Evolutionary conservation across 768 basidiomycete genomes (phyloP), one percentile per base, ranked within the genome.

Genomic region (Leucosporidium scottii): DNA sequence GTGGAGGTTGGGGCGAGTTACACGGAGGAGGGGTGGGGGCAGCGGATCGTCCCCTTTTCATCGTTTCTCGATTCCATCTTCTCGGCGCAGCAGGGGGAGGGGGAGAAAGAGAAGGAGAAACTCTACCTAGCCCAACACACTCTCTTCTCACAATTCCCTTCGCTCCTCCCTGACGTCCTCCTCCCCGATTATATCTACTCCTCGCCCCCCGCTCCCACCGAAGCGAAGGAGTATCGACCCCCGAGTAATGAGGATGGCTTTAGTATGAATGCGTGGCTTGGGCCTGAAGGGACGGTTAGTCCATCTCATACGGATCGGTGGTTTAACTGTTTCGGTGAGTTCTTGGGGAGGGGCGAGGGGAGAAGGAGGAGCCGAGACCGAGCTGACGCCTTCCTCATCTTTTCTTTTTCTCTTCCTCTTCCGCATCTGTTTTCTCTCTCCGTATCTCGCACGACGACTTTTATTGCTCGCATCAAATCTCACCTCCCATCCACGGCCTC

Each of bases 231-330:
- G 77, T 93, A 93, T 76, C 66, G 72, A 21, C 84, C 88, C 2
- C 91, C 90, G 1, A 73, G 3, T 10, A 87, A 87, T 68, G 84
- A 84, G 21, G 86, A 87, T 23, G 81, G 84, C 59, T 80, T 87
- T 17, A 80, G 88, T 12, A 78, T 88, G 30, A 93, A 92, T 74
- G 84, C 82, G 13, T 94, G 92, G 92, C 75, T 93, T 9, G 92
- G 92, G 0, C 90, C 90, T 1, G 79, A 80, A 64, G 86, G 86
- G 31, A 89, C 93, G 0, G 76, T 87, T 17, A 91, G 90, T 13
- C 94, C 93, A 3, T 91, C 94, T 0, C 96, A 99, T 79, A 91
- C 87, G 9, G 94, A 99, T 75, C 93, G 93, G 4, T 96, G 87
- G 79, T 90, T 85, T 80, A 99, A 99, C 77, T 83, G 88, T 69